Percentiles rank a stretch among this genome's conserved stretches.
Evolutionary conservation across 2,329 filamentous ascomycete species (phyloP).

Genomic region (Beauveria australis): DNA sequence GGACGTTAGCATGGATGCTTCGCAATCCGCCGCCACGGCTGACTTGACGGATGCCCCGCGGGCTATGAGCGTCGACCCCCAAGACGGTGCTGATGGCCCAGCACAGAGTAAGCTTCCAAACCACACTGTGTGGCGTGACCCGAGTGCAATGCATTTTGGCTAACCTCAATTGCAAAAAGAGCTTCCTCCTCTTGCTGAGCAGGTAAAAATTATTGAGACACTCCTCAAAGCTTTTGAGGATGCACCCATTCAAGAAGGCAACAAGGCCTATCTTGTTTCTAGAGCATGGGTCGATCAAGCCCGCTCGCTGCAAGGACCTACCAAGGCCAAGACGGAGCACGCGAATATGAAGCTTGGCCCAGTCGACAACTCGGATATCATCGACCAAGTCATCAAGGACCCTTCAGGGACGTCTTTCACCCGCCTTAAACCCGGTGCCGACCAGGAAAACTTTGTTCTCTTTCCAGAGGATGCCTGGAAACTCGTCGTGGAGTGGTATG

Average conservation of each 20-base stretch:
- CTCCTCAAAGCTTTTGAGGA: conserved; percentile 47
- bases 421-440: conserved; percentile 61
- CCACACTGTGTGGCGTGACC: not conserved
- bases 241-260: conserved; percentile 55
- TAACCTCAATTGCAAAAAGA: conserved; percentile 14
- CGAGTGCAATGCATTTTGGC: not conserved
- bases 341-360: conserved; percentile 59
- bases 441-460: conserved; percentile 65
- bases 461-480: conserved; percentile 77
- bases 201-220: conserved; percentile 64
- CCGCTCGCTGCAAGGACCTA: conserved; percentile 54
- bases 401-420: conserved; percentile 52
- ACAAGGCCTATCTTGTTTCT: conserved; percentile 71
- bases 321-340: conserved; percentile 50
- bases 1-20: conserved; percentile 38
- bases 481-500: conserved; percentile 74
- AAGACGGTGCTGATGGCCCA: conserved; percentile 16
- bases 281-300: conserved; percentile 70
- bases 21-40: conserved; percentile 18
- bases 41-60: conserved; percentile 19
- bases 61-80: conserved; percentile 34
- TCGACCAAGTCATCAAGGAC: conserved; percentile 51
- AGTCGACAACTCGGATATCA: conserved; percentile 80
- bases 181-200: conserved; percentile 40
- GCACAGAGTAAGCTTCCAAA: conserved; percentile 20